Evolutionary conservation across 1,139 yeast species (phyloP).

Genomic region (Suhomyces terraborum): DNA sequence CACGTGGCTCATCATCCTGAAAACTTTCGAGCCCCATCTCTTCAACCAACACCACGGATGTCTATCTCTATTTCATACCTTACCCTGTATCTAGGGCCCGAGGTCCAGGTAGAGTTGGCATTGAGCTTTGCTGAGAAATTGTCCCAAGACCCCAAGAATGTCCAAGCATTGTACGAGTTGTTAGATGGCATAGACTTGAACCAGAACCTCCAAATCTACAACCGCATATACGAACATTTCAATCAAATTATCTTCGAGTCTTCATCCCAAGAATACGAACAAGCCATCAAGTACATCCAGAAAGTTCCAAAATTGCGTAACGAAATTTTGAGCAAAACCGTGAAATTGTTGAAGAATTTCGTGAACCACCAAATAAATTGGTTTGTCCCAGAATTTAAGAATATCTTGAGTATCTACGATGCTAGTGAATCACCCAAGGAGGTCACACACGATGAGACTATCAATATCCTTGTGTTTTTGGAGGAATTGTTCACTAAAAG

Average conservation of each 20-base stretch:
- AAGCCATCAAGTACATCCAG: conserved; percentile 20
- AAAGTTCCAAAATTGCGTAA: conserved; percentile 25
- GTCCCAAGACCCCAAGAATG: conserved; percentile 20
- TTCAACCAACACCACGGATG: conserved; percentile 7
- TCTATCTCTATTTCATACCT: conserved; percentile 28
- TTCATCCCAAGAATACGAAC: conserved; percentile 15
- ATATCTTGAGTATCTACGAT: not conserved
- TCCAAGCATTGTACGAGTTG: conserved; percentile 38
- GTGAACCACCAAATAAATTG: conserved; percentile 20
- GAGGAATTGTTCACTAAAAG: conserved; percentile 20
- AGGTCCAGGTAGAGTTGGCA: conserved; percentile 30
- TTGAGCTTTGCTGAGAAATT: conserved; percentile 24
- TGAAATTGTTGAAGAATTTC: conserved; percentile 18
- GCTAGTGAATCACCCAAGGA: conserved; percentile 2
- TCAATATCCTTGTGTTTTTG: conserved; percentile 19
- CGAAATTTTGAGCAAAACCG: conserved; percentile 20
- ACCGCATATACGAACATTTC: conserved; percentile 23
- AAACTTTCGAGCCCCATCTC: conserved; percentile 7
- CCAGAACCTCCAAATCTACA: conserved; percentile 22
- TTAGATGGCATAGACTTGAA: conserved; percentile 30
- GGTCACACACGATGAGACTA: conserved; percentile 11
- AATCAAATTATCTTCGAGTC: conserved; percentile 8
- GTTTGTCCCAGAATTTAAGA: conserved; percentile 25
- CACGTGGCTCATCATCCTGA: conserved; percentile 8
- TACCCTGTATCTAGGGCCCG: conserved; percentile 31